These are phyloP conservation scores for Podaxis sp. DNA, from an alignment of 768 basidiomycete genomes.

Conservation along the genomic window DNA sequence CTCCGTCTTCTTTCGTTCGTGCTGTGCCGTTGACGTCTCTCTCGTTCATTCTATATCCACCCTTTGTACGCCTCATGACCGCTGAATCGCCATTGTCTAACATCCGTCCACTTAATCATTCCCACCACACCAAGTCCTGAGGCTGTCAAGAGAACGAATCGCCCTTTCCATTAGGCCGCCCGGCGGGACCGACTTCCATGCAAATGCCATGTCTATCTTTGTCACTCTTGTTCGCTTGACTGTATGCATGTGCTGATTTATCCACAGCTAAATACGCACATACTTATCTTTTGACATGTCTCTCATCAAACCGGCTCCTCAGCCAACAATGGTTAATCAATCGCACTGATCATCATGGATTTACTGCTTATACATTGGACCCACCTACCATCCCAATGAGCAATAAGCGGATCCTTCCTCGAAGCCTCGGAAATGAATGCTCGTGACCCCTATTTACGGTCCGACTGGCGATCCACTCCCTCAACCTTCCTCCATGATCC, in stretches of 20 bases:
- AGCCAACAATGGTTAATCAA: background rate
- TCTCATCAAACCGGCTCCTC: background rate
- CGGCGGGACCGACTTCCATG: conserved; percentile 2
- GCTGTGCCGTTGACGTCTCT: background rate
- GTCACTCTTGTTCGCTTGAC: background rate
- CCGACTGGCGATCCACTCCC: background rate
- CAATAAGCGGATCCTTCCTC: background rate
- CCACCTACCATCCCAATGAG: background rate
- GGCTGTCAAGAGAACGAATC: background rate
- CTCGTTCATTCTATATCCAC: background rate
- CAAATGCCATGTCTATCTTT: background rate
- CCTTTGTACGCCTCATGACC: background rate
- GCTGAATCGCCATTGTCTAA: background rate
- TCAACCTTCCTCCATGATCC: background rate
- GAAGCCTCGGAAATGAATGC: background rate
- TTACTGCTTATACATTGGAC: conserved; percentile 3
- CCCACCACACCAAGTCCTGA: background rate
- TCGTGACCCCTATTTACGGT: conserved; percentile 2
- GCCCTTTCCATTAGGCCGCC: background rate
- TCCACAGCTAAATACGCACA: background rate
- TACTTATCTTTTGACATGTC: conserved; percentile 2
- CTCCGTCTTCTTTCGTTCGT: background rate
- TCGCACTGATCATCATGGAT: background rate
- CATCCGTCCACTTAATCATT: background rate
- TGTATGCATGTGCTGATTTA: background rate